phyloP scores from a whole-genome alignment of 2,329 filamentous ascomycete species.

The Calonectria honghensis region DNA sequence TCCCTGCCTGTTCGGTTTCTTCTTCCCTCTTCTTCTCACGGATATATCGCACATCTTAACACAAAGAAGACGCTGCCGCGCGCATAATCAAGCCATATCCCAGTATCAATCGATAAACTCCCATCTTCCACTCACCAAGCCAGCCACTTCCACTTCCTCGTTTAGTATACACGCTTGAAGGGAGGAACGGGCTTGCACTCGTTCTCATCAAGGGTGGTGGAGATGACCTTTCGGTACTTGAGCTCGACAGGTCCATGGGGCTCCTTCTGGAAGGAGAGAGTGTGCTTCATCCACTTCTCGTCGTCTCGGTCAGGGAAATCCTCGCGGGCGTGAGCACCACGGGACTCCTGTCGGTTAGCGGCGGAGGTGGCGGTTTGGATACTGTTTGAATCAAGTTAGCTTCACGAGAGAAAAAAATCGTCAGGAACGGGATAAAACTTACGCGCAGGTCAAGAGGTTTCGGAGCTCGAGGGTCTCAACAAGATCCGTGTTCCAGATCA shows the following conservation, averaged over 20 bases:
- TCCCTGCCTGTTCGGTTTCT: constrained; percentile 31
- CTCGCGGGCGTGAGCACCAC: constrained; percentile 97
- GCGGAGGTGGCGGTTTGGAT: constrained; percentile 94
- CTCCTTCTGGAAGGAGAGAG: constrained; percentile 94
- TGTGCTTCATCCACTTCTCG: constrained; percentile 99
- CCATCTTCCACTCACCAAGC: constrained; percentile 37
- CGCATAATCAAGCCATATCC: constrained; percentile 54
- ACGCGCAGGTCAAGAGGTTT: constrained; percentile 97
- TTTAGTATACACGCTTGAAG: constrained; percentile 94
- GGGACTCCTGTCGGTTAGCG: constrained; percentile 96
- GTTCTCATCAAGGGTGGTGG: constrained; percentile 90
- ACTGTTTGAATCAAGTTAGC: constrained; percentile 63
- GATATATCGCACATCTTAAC: constrained; percentile 56
- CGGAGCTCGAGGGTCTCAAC: constrained; percentile 97
- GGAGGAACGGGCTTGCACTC: constrained; percentile 98
- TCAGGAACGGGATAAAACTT: constrained; percentile 67
- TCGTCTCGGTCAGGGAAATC: constrained; percentile 98
- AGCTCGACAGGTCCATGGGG: constrained; percentile 92
- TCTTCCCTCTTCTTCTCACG: constrained; percentile 37
- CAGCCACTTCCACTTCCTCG: constrained; percentile 25
- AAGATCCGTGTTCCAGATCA: constrained; percentile 99
- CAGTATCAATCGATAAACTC: constrained; percentile 52
- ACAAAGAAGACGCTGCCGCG: constrained; percentile 54
- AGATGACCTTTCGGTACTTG: constrained; percentile 88
- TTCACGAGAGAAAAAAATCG: background rate